Evolutionary conservation across 306 rosid genomes (phyloP), one percentile per base, ranked within the genome.

Genomic region (Sesbania bispinosa): DNA sequence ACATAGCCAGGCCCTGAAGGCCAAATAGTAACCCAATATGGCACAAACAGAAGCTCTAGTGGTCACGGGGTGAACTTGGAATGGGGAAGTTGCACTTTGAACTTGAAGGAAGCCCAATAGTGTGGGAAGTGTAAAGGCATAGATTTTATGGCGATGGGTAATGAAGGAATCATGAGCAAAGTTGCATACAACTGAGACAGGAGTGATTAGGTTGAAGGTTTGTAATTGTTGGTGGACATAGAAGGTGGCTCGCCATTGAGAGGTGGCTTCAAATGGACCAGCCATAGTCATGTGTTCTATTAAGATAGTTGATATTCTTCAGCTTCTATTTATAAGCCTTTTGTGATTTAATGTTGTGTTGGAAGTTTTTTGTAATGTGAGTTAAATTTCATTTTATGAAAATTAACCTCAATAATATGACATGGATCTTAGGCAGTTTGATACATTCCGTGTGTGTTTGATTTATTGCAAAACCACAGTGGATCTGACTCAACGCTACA

Each of bases 51-150:
- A 41, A 39, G 66, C 76, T 24, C 21, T 24, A 11, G 43, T 41
- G 43, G 66, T 71, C 7, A 19, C 8, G 18, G 77, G 68, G 46
- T 71, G 45, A 1, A 58, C 1, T 57, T 71, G 77, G 59, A 71
- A 71, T 0, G 59, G 35, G 15, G 68, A 71, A 16, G 45, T n/a
- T 26, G 39, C 7, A 15, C 20, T 54, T 71, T 71, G 76, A 10
- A 71, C 8, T 57, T 71, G 67, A 7, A 71, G 67, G 24, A 71
- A 71, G 14, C 10, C 36, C 5, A 55, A 36, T 0, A 70, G 20
- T 39, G 30, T 41, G 15, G 33, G 19, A 10, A 70, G 27, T 16
- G 57, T 58, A 7, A 57, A 71, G 10, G 76, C 67, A 27, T 57
- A 13, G 20, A 42, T 71, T 42, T 26, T 27, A 1, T 58, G 47